Evolutionary conservation across 495 filamentous ascomycete species (phyloP).

Genomic region (Tuber aestivum): DNA sequence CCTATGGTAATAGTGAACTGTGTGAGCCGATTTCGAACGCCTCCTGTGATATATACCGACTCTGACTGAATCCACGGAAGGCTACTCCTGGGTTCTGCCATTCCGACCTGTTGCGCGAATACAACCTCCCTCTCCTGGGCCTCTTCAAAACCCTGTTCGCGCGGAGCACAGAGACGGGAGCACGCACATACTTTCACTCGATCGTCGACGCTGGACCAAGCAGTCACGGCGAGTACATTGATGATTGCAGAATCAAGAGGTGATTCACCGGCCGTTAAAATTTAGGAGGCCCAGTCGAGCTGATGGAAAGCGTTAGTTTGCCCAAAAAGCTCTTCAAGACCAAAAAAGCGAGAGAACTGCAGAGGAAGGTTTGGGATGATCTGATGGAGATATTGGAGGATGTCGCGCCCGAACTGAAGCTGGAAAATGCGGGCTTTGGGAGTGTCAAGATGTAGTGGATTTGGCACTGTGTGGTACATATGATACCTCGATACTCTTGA

Average conservation of each 20-base stretch:
- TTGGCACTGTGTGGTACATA: too few species aligned
- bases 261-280: slow-evolving; percentile 6
- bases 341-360: slow-evolving; percentile 45
- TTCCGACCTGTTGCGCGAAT: slow-evolving; percentile 46
- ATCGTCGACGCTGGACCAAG: slow-evolving; percentile 40
- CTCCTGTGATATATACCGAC: neutral
- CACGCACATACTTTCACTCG: slow-evolving; percentile 47
- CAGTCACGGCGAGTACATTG: slow-evolving; percentile 51
- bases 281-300: neutral
- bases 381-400: slow-evolving; percentile 49
- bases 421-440: neutral
- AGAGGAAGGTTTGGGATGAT: slow-evolving; percentile 54
- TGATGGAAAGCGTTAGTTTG: neutral
- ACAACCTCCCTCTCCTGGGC: neutral
- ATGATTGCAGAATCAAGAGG: slow-evolving; percentile 37
- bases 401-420: neutral
- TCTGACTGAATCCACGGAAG: neutral
- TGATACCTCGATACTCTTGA: neutral
- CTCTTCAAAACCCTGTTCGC: slow-evolving; percentile 35
- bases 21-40: neutral
- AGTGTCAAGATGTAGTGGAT: neutral
- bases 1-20: slow-evolving; percentile 51
- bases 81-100: slow-evolving; percentile 52
- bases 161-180: slow-evolving; percentile 49
- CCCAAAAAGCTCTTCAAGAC: slow-evolving; percentile 41